Evolutionary conservation across 2,329 filamentous ascomycete genomes (phyloP).

Genomic region (Botryotinia narcissicola): DNA sequence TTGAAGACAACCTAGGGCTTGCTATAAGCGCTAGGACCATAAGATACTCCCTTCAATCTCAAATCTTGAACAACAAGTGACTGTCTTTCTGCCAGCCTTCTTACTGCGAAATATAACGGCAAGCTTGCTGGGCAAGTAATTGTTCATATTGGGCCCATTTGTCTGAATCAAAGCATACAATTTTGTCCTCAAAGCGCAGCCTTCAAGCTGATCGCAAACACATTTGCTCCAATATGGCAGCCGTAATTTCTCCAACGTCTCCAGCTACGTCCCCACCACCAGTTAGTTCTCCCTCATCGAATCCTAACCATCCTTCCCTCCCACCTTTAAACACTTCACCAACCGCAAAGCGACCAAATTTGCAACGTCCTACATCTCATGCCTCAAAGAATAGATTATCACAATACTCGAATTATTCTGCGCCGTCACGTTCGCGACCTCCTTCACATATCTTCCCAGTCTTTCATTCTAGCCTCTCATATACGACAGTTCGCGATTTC

Average conservation of each 20-base stretch:
- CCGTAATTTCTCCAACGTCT: conserved; percentile 54
- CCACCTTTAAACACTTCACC: conserved; percentile 58
- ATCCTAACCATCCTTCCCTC: conserved; percentile 53
- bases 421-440: conserved; percentile 68
- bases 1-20: not conserved
- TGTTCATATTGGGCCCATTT: conserved; percentile 21
- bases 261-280: conserved; percentile 53
- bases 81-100: conserved; percentile 7
- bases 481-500: conserved; percentile 93
- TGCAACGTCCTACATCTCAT: conserved; percentile 69
- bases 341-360: conserved; percentile 52
- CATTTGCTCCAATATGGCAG: conserved; percentile 36
- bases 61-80: not conserved
- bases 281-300: conserved; percentile 45
- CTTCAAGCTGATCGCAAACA: conserved; percentile 17
- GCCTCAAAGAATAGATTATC: conserved; percentile 79
- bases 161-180: conserved; percentile 1
- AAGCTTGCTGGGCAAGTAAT: conserved; percentile 37
- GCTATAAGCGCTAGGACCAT: conserved; percentile 8
- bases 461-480: conserved; percentile 81
- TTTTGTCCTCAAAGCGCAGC: not conserved
- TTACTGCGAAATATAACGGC: conserved; percentile 23
- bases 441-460: conserved; percentile 77
- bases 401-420: conserved; percentile 74
- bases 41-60: not conserved